A percentile compares a stretch with the other conserved stretches of the same genome.
phyloP scores from a whole-genome alignment of 2,329 filamentous ascomycete genomes.

The Aaosphaeria arxii region DNA sequence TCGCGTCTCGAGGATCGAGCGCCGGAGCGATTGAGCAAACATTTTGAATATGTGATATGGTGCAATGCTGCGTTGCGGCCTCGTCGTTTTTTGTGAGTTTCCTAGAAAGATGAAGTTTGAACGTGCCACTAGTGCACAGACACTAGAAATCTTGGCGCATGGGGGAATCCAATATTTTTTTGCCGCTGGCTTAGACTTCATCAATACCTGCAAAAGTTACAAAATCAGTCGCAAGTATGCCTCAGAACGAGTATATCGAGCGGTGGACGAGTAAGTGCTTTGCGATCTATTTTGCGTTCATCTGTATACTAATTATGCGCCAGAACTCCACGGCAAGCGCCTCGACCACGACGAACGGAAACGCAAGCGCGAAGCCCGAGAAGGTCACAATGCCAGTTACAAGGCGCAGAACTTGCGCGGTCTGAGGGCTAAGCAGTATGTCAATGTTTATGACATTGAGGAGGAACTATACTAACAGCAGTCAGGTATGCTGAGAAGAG shows the following conservation, averaged over 20 bases:
- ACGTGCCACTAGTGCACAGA: background rate
- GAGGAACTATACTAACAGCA: no score
- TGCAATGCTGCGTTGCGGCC: background rate
- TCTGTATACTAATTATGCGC: constrained; percentile 32
- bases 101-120: constrained; percentile 1
- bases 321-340: constrained; percentile 51
- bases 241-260: constrained; percentile 78
- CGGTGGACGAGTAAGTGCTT: constrained; percentile 44
- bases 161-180: constrained; percentile 2
- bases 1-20: constrained; percentile 62
- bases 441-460: background rate
- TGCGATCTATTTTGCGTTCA: background rate
- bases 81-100: background rate
- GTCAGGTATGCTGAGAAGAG: constrained; percentile 68
- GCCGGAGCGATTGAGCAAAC: constrained; percentile 55
- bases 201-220: background rate
- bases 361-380: constrained; percentile 83
- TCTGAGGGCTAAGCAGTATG: constrained; percentile 83
- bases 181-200: no score
- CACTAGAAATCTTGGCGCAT: constrained; percentile 4
- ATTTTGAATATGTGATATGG: constrained; percentile 28
- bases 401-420: constrained; percentile 93
- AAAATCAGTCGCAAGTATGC: constrained; percentile 44
- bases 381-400: constrained; percentile 82
- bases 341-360: constrained; percentile 84